Percentiles rank a stretch among this genome's conserved stretches.
These are phyloP conservation scores for Teunomyces atbi DNA, from an alignment of 805 yeast species.

Conservation along the genomic window DNA sequence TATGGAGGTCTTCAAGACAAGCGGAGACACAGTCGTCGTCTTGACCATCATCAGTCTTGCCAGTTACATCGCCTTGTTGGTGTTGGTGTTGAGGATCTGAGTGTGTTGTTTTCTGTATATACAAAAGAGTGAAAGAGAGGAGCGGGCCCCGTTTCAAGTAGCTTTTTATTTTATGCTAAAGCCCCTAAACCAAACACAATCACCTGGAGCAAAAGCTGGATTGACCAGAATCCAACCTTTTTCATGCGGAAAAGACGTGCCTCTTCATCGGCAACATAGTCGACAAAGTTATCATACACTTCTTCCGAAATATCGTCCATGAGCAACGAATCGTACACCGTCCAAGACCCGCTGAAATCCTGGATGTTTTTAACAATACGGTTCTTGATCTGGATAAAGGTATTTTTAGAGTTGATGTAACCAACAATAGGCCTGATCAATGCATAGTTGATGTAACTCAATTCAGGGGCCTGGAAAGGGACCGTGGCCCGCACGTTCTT, in stretches of 20 bases:
- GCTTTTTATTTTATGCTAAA: slow-evolving; percentile 15
- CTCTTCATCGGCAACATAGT: slow-evolving; percentile 86
- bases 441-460: slow-evolving; percentile 90
- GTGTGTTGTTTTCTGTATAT: too few relatives aligned
- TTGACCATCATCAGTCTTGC: slow-evolving; percentile 49
- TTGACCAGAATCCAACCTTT: slow-evolving; percentile 90
- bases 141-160: too few relatives aligned
- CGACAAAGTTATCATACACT: slow-evolving; percentile 86
- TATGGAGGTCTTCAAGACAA: slow-evolving; percentile 50
- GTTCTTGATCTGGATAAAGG: slow-evolving; percentile 85
- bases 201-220: slow-evolving; percentile 79
- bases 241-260: slow-evolving; percentile 66
- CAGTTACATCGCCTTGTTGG: slow-evolving; percentile 52
- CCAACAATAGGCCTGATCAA: slow-evolving; percentile 92
- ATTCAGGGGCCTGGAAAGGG: slow-evolving; percentile 82
- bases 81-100: slow-evolving; percentile 46
- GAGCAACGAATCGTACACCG: slow-evolving; percentile 82
- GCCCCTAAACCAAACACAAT: slow-evolving; percentile 82
- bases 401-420: slow-evolving; percentile 85
- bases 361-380: slow-evolving; percentile 71
- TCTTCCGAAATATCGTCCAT: slow-evolving; percentile 91
- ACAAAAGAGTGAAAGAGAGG: too few relatives aligned
- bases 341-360: slow-evolving; percentile 97
- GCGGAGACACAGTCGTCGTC: slow-evolving; percentile 59
- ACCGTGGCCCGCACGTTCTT: slow-evolving; percentile 87